Percentiles rank a stretch among this genome's conserved stretches.
These are phyloP conservation scores for Tricholoma matsutake DNA, from an alignment of 768 basidiomycete genomes.

Conservation along the genomic window DNA sequence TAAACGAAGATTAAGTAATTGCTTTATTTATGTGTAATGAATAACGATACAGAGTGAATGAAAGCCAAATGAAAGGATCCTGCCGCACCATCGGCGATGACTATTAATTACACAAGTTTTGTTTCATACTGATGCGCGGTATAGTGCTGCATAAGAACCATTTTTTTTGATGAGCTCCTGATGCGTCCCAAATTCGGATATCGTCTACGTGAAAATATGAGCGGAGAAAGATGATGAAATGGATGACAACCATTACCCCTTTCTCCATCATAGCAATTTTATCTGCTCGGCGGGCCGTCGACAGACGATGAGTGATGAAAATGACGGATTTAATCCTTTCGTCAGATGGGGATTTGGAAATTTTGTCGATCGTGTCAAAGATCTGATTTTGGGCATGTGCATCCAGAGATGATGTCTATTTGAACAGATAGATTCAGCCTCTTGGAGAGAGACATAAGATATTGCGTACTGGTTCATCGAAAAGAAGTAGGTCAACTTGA, in stretches of 20 bases:
- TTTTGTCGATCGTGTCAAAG: conserved; percentile 69
- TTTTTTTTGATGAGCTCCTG: conserved; percentile 57
- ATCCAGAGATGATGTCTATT: conserved; percentile 76
- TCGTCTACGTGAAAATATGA: conserved; percentile 42
- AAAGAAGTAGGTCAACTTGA: conserved; percentile 73
- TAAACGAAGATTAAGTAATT: conserved; percentile 16
- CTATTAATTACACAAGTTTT: background rate
- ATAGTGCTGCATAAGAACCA: conserved; percentile 67
- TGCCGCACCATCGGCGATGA: background rate
- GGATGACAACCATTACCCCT: conserved; percentile 39
- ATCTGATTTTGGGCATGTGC: conserved; percentile 77
- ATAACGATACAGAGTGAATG: conserved; percentile 3
- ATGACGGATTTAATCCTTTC: conserved; percentile 68
- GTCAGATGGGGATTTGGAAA: conserved; percentile 57
- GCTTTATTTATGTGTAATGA: conserved; percentile 6
- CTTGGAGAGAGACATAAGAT: conserved; percentile 3
- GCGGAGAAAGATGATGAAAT: conserved; percentile 12
- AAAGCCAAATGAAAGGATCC: conserved; percentile 1
- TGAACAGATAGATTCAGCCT: conserved; percentile 2
- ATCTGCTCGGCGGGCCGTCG: conserved; percentile 79
- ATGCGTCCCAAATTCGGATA: conserved; percentile 75
- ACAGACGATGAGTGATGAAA: conserved; percentile 81
- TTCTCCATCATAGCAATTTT: conserved; percentile 86
- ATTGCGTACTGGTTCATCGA: conserved; percentile 76
- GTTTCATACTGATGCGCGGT: conserved; percentile 60